phyloP scores from a whole-genome alignment of 2,329 filamentous ascomycete genomes.

The Geosmithia putterillii region DNA sequence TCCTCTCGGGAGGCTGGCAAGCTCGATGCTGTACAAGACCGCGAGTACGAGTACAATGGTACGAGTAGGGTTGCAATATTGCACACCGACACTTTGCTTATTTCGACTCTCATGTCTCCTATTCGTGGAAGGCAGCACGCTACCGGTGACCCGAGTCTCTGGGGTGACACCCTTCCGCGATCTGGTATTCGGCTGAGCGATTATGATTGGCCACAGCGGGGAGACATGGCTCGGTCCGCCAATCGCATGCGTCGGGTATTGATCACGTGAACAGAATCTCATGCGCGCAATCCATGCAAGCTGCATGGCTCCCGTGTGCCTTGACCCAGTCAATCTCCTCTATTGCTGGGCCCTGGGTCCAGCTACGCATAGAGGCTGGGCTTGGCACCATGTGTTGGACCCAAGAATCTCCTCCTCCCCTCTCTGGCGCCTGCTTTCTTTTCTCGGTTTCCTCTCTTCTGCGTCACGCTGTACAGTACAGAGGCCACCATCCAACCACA shows the following conservation, averaged over 20 bases:
- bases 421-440: not conserved
- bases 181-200: not conserved
- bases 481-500: too few relatives aligned
- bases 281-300: constrained; percentile 21
- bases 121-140: not conserved
- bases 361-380: not conserved
- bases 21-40: too few relatives aligned
- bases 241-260: constrained; percentile 20
- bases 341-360: not conserved
- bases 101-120: not conserved
- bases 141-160: constrained; percentile 2
- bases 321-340: not conserved
- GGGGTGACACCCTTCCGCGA: not conserved
- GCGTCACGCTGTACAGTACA: too few relatives aligned
- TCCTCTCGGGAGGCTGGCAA: not conserved
- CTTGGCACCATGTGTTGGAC: not conserved
- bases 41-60: not conserved
- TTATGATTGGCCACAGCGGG: constrained; percentile 10
- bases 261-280: constrained; percentile 19
- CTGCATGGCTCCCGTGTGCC: constrained; percentile 17
- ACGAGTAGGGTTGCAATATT: not conserved
- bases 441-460: not conserved
- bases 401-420: not conserved
- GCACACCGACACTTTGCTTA: constrained; percentile 1
- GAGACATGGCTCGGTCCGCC: constrained; percentile 22